Evolutionary conservation across 2,329 filamentous ascomycete species (phyloP).

Genomic region (Dryadomyces quercivorus): DNA sequence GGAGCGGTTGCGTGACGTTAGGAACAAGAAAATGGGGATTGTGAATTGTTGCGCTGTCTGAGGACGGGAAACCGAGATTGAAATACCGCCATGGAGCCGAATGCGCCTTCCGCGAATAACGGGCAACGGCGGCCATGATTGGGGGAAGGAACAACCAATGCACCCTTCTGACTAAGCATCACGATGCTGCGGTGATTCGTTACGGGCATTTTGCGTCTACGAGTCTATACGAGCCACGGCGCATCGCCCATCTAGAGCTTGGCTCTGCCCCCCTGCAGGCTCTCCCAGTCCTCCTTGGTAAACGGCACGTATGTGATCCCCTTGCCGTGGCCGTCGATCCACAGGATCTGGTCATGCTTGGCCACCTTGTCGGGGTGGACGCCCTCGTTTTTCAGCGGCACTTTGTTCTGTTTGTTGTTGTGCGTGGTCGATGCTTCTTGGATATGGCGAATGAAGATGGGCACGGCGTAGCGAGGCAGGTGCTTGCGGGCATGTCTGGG

Average conservation of each 20-base stretch:
- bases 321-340: slow-evolving; percentile 48
- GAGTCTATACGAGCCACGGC: background rate
- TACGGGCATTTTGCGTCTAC: background rate
- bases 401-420: slow-evolving; percentile 75
- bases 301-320: slow-evolving; percentile 46
- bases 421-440: slow-evolving; percentile 48
- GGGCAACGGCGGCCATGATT: background rate
- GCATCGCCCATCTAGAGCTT: slow-evolving; percentile 12
- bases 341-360: slow-evolving; percentile 28
- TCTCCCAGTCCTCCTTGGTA: slow-evolving; percentile 44
- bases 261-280: slow-evolving; percentile 16
- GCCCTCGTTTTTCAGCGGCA: slow-evolving; percentile 54
- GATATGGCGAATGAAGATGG: slow-evolving; percentile 57
- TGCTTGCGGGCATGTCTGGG: slow-evolving; percentile 39
- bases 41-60: background rate
- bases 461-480: slow-evolving; percentile 63
- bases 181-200: background rate
- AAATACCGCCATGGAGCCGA: background rate
- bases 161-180: background rate
- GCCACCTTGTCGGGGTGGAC: slow-evolving; percentile 42
- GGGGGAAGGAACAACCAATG: background rate
- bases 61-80: background rate
- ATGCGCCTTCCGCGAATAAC: background rate
- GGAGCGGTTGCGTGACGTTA: background rate
- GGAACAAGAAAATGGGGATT: background rate